These are phyloP conservation scores for Hypoxylon sp. DNA, from an alignment of 2,329 filamentous ascomycete species.

Conservation along the genomic window DNA sequence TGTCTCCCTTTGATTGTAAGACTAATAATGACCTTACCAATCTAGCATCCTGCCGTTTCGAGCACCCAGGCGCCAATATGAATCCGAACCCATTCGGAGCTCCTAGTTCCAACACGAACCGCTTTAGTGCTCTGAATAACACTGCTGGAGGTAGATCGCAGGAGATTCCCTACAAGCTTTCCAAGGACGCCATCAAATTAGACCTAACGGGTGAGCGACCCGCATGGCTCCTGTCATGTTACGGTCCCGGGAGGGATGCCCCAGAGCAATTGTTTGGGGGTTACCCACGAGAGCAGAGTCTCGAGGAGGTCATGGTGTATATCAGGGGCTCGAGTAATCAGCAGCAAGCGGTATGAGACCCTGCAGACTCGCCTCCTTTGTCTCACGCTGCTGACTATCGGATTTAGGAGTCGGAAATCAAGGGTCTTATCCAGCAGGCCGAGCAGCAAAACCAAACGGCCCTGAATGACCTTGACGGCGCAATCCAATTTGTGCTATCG, in stretches of 20 bases:
- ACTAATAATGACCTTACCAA: slow-evolving; percentile 4
- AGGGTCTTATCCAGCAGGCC: slow-evolving; percentile 72
- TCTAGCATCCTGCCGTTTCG: slow-evolving; percentile 66
- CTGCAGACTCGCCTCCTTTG: slow-evolving; percentile 14
- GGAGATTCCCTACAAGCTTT: slow-evolving; percentile 63
- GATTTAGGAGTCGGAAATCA: slow-evolving; percentile 69
- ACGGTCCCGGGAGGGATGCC: slow-evolving; percentile 80
- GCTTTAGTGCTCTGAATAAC: slow-evolving; percentile 50
- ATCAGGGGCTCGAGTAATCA: slow-evolving; percentile 63
- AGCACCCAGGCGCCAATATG: slow-evolving; percentile 60
- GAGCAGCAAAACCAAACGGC: slow-evolving; percentile 79
- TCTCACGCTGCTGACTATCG: slow-evolving; percentile 20
- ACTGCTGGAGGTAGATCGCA: slow-evolving; percentile 36
- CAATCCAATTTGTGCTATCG: slow-evolving; percentile 75
- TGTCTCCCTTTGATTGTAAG: background rate
- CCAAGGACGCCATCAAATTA: slow-evolving; percentile 68
- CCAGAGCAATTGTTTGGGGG: slow-evolving; percentile 89
- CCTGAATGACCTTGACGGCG: slow-evolving; percentile 76
- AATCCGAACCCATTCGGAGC: slow-evolving; percentile 51
- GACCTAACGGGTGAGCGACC: slow-evolving; percentile 81
- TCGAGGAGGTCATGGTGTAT: slow-evolving; percentile 86
- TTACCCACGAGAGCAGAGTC: slow-evolving; percentile 81
- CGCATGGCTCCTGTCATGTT: slow-evolving; percentile 87
- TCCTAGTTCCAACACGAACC: slow-evolving; percentile 54
- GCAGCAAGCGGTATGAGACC: slow-evolving; percentile 60